Evolutionary conservation across 495 filamentous ascomycete genomes (phyloP).

Genomic region (Neurospora tetraspora): DNA sequence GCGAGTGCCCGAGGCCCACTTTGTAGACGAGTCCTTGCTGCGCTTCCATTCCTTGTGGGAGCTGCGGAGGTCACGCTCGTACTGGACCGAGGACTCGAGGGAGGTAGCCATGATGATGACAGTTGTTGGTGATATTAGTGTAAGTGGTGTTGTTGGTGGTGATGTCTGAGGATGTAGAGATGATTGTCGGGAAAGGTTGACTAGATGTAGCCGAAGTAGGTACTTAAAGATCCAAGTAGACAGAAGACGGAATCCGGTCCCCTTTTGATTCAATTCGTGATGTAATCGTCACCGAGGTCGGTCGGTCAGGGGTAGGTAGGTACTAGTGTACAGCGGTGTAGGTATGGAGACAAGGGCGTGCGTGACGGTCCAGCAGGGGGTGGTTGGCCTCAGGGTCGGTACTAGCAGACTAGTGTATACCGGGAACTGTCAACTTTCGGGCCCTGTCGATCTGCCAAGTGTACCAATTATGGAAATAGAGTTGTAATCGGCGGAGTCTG

Average conservation of each 20-base stretch:
- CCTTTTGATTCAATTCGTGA: background rate
- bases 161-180: background rate
- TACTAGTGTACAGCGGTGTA: background rate
- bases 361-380: background rate
- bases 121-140: background rate
- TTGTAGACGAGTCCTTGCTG: conserved; percentile 29
- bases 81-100: conserved; percentile 10
- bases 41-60: conserved; percentile 33
- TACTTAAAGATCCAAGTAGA: no score
- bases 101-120: conserved; percentile 11
- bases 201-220: background rate
- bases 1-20: conserved; percentile 32
- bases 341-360: background rate
- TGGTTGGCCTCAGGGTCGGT: background rate
- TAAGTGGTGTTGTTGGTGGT: background rate
- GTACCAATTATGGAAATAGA: background rate
- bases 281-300: background rate
- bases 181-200: background rate
- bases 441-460: background rate
- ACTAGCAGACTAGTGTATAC: background rate
- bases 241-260: background rate
- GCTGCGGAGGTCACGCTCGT: conserved; percentile 35
- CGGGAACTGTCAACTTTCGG: background rate
- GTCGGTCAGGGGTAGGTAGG: background rate
- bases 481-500: background rate